Base-by-base conservation (phyloP, 1,139 yeast genomes). In the Yamadazyma friedrichii region DNA sequence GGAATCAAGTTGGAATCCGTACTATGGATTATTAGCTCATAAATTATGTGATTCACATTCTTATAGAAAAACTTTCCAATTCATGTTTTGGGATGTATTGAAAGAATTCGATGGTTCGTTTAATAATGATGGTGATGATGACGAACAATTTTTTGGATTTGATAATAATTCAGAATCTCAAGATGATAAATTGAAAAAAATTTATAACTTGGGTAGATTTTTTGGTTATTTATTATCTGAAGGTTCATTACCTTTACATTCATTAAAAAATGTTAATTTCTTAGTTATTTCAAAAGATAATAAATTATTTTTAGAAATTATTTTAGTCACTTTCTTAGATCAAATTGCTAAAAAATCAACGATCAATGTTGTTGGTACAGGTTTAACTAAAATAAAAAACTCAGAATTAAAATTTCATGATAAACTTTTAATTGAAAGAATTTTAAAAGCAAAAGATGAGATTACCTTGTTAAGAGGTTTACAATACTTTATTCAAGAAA, bases 1-100 rank as follows among this genome's bases (percentile, higher is more conserved):
- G 50, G 99, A 94, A 61, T 79, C 84, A 27, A 77, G 78, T 0
- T 91, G 87, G 70, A 94, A 94, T 55, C 98, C 98, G 1, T 94
- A 85, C 59, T 94, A 94, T 61, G 87, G 93, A 0, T 65, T 86
- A 11, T 76, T 94, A 26, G 95, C 95, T 0, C 73, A 76, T 35
- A 87, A 88, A 52, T 62, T 91, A 13, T 85, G 95, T 54, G 78
- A 73, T 30, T 76, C 81, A 30, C 88, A 85, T 48, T 72, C 82
- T 2, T 67, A 85, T 59, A 76, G 88, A 54, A 91, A 91, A 59
- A 80, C 95, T 0, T 84, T 94, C 52, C 97, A 93, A 57, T 89
- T 93, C 59, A 73, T 82, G 56, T 70, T 94, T 35, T 94, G 98
- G 98, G 96, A 93, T 59, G 73, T 82, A 39, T 55, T 91, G n/a